Evolutionary conservation across 768 basidiomycete genomes (phyloP).

Genomic region (Wakefieldia striispora): DNA sequence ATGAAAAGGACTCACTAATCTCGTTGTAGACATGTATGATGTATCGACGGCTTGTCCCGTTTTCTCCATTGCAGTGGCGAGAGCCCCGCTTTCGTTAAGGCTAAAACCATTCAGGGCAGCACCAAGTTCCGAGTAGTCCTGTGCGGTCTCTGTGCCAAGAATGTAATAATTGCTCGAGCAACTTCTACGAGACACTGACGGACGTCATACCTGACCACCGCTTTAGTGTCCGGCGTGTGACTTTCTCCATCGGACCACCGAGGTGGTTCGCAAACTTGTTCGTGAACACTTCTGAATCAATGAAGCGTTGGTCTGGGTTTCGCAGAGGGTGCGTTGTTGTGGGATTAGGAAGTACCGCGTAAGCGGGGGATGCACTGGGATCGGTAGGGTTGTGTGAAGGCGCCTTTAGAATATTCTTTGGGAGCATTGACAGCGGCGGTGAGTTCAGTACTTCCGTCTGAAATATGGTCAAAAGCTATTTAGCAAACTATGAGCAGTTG

Average conservation of each 20-base stretch:
- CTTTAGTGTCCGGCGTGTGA: conserved; percentile 87
- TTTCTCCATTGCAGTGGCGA: conserved; percentile 89
- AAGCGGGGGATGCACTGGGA: conserved; percentile 65
- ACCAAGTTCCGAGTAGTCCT: conserved; percentile 89
- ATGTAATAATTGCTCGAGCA: conserved; percentile 2
- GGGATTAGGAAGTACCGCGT: conserved; percentile 85
- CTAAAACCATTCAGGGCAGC: conserved; percentile 92
- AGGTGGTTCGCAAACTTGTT: conserved; percentile 93
- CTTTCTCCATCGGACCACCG: conserved; percentile 92
- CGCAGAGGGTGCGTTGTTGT: conserved; percentile 86
- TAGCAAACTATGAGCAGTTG: neutral
- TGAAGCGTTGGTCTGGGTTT: conserved; percentile 90
- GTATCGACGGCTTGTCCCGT: conserved; percentile 95
- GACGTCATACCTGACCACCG: conserved; percentile 80
- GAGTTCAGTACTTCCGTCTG: conserved; percentile 92
- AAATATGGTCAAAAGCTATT: conserved; percentile 6
- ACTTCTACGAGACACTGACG: neutral
- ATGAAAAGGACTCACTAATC: conserved; percentile 55
- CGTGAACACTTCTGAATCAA: conserved; percentile 95
- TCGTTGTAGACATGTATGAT: conserved; percentile 89
- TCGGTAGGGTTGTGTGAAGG: conserved; percentile 95
- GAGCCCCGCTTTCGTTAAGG: conserved; percentile 71
- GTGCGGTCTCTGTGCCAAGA: conserved; percentile 59
- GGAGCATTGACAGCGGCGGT: conserved; percentile 84
- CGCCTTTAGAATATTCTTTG: conserved; percentile 94